Conservation (phyloP, 2,329 filamentous ascomycete genomes). For the Trichoderma atrobrunneum region DNA sequence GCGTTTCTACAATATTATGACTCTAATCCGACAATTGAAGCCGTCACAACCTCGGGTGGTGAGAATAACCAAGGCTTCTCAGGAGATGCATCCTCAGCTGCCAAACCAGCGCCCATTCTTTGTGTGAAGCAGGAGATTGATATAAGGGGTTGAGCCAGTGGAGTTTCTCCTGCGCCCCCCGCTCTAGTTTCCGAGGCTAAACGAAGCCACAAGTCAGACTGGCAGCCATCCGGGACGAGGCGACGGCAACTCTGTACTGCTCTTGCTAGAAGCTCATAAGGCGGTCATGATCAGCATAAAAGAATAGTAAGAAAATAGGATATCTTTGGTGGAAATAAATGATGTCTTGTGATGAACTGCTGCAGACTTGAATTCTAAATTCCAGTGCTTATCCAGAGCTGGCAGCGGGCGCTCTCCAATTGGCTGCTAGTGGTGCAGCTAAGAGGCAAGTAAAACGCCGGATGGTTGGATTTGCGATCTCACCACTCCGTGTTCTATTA, state of each 20-base stretch:
- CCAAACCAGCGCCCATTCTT: neutral
- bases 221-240: neutral
- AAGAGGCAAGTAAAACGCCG: neutral
- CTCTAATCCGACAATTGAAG: neutral
- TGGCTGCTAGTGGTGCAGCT: neutral
- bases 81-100: neutral
- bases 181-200: neutral
- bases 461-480: neutral
- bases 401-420: neutral
- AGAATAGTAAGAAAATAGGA: neutral
- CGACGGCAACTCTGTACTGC: neutral
- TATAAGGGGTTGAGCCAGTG: conserved; percentile 9
- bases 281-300: neutral
- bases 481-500: neutral
- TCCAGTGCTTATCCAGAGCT: neutral
- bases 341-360: neutral
- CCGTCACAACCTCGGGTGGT: neutral
- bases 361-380: neutral
- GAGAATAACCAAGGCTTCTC: neutral
- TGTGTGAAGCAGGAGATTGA: neutral
- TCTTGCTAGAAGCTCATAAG: neutral
- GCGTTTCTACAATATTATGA: neutral
- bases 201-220: neutral
- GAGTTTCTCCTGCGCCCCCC: conserved; percentile 7
- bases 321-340: neutral